A percentile compares a stretch with the other conserved stretches of the same genome.
phyloP scores from a whole-genome alignment of 2,329 filamentous ascomycete species.

The Phyllosticta capitalensis region DNA sequence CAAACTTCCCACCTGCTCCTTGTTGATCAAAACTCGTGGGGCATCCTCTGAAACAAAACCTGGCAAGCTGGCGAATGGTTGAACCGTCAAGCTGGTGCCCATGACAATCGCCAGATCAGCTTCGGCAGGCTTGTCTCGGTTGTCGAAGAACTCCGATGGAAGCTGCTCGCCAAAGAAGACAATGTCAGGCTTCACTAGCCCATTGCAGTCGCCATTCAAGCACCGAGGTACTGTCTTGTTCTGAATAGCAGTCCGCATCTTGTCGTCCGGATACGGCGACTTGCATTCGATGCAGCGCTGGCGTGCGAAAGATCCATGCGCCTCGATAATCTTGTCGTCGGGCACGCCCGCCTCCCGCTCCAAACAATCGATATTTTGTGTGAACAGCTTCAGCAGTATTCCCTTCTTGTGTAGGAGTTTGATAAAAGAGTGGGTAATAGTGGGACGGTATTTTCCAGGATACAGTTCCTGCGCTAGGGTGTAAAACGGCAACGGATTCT shows the following conservation, averaged over 20 bases:
- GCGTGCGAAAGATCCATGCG: slow-evolving; percentile 83
- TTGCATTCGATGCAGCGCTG: slow-evolving; percentile 90
- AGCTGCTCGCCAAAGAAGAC: slow-evolving; percentile 83
- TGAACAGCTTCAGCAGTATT: slow-evolving; percentile 77
- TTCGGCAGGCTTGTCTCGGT: slow-evolving; percentile 43
- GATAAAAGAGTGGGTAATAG: slow-evolving; percentile 83
- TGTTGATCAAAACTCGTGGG: slow-evolving; percentile 80
- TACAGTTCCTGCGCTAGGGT: slow-evolving; percentile 85
- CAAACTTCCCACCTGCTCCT: slow-evolving; percentile 70
- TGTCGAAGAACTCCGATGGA: slow-evolving; percentile 55
- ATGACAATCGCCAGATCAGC: slow-evolving; percentile 77
- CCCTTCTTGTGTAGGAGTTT: slow-evolving; percentile 69
- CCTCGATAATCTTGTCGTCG: slow-evolving; percentile 73
- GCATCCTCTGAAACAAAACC: slow-evolving; percentile 49
- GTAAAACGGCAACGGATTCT: slow-evolving; percentile 85
- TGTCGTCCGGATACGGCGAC: slow-evolving; percentile 56
- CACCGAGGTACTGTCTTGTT: slow-evolving; percentile 64
- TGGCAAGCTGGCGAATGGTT: slow-evolving; percentile 80
- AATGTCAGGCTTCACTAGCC: slow-evolving; percentile 86
- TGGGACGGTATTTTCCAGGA: slow-evolving; percentile 80
- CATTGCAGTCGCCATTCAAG: slow-evolving; percentile 50
- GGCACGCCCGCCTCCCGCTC: slow-evolving; percentile 82
- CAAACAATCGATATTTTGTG: slow-evolving; percentile 95
- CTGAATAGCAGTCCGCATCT: slow-evolving; percentile 62
- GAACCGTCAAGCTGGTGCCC: slow-evolving; percentile 79